Conservation (phyloP, 306 rosid genomes). For the Boehmeria nivea region DNA sequence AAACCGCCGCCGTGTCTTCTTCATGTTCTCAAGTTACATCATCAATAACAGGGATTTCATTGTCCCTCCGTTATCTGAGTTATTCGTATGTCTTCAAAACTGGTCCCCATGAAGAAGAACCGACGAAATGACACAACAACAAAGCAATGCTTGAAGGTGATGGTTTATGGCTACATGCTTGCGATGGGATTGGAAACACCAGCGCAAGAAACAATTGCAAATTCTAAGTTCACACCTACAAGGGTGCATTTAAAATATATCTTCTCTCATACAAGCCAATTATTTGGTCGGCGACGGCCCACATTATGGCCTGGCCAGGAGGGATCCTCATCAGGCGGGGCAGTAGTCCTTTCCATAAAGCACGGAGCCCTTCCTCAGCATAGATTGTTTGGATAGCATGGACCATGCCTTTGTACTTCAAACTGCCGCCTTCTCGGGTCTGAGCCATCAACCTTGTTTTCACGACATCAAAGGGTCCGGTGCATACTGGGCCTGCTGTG, state of each 20-base stretch:
- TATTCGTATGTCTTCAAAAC: too few relatives aligned
- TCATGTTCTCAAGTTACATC: too few relatives aligned
- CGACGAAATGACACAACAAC: neutral
- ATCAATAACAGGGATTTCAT: too few relatives aligned
- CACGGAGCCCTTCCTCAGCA: constrained; percentile 76
- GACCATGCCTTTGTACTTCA: constrained; percentile 79
- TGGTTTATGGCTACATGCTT: neutral
- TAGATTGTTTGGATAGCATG: constrained; percentile 78
- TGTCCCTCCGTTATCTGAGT: too few relatives aligned
- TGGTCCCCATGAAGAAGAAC: too few relatives aligned
- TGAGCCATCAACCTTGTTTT: constrained; percentile 98
- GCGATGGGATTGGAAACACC: constrained; percentile 7
- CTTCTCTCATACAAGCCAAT: constrained; percentile 76
- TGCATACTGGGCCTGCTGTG: constrained; percentile 84
- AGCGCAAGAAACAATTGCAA: constrained; percentile 21
- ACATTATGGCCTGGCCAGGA: constrained; percentile 97
- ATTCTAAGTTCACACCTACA: constrained; percentile 23
- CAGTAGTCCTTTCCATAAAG: constrained; percentile 87
- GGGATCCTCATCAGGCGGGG: constrained; percentile 98
- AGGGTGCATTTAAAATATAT: constrained; percentile 34
- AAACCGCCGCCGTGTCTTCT: too few relatives aligned
- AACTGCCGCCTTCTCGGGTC: constrained; percentile 43
- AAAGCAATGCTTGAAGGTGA: too few relatives aligned
- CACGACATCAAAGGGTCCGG: constrained; percentile 91
- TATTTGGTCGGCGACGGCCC: constrained; percentile 92